These are phyloP conservation scores for Incumbomyces lentus DNA, from an alignment of 2,329 filamentous ascomycete genomes.

Conservation along the genomic window DNA sequence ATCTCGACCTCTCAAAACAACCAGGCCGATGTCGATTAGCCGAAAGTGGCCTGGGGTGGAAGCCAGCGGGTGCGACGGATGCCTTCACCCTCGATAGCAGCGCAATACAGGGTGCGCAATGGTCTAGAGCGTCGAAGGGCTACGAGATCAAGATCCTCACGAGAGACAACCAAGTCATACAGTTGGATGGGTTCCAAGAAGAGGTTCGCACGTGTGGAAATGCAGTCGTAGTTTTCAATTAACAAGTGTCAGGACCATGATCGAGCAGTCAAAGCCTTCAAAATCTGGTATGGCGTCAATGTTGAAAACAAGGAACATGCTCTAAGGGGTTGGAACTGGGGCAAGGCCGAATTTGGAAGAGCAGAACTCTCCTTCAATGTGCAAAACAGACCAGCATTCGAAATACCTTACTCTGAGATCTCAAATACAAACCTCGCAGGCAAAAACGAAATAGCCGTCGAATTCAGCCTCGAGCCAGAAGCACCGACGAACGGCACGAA, in stretches of 20 bases:
- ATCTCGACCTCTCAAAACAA: constrained; percentile 88
- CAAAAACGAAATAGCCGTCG: constrained; percentile 93
- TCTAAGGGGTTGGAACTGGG: constrained; percentile 97
- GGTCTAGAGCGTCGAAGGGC: constrained; percentile 86
- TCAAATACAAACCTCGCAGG: constrained; percentile 95
- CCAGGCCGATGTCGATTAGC: constrained; percentile 89
- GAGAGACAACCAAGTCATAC: constrained; percentile 73
- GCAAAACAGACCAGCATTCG: constrained; percentile 90
- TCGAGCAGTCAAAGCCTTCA: constrained; percentile 83
- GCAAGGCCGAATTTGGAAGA: constrained; percentile 93
- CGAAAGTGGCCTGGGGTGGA: constrained; percentile 92
- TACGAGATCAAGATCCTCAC: constrained; percentile 89
- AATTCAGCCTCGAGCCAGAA: constrained; percentile 70
- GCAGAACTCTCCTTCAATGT: constrained; percentile 94
- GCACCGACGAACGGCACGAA: constrained; percentile 63
- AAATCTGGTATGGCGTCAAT: constrained; percentile 93
- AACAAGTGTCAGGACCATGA: constrained; percentile 62
- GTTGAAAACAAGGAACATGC: constrained; percentile 91
- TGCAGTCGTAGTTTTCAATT: constrained; percentile 12
- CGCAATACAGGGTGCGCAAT: constrained; percentile 80
- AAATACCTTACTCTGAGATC: constrained; percentile 93
- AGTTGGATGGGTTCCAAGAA: constrained; percentile 88
- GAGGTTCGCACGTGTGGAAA: constrained; percentile 43
- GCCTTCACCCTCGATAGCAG: constrained; percentile 85
- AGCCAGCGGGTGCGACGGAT: constrained; percentile 73